Percentiles rank a stretch among this genome's conserved stretches.
These are phyloP conservation scores for Candida gigantensis DNA, from an alignment of 1,139 yeast species.

Conservation along the genomic window DNA sequence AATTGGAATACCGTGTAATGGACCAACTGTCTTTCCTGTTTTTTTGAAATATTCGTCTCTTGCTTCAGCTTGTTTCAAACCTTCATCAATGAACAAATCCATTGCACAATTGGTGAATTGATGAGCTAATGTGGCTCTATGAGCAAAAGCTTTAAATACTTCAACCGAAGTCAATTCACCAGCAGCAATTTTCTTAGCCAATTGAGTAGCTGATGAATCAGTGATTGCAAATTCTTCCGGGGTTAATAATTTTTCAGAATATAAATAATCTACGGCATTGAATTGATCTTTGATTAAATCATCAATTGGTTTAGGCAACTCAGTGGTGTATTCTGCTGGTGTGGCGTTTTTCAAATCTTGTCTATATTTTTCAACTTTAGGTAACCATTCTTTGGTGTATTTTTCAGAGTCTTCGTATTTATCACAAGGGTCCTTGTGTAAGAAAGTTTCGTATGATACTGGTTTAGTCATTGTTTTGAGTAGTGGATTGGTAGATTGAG, in stretches of 20 bases:
- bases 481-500: background rate
- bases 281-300: conserved; percentile 42
- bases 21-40: conserved; percentile 30
- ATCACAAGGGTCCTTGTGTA: conserved; percentile 19
- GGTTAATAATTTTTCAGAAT: conserved; percentile 42
- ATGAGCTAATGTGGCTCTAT: conserved; percentile 49
- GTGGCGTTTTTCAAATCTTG: conserved; percentile 40
- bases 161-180: conserved; percentile 42
- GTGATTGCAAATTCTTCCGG: conserved; percentile 49
- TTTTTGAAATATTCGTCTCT: conserved; percentile 28
- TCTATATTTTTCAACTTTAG: conserved; percentile 52
- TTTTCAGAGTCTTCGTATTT: conserved; percentile 38
- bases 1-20: conserved; percentile 42
- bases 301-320: conserved; percentile 42
- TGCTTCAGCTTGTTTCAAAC: conserved; percentile 27
- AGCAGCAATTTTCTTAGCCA: conserved; percentile 36
- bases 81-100: conserved; percentile 39
- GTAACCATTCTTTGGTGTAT: conserved; percentile 38
- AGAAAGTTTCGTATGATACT: conserved; percentile 14
- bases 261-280: conserved; percentile 46
- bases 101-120: conserved; percentile 42
- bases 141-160: conserved; percentile 51
- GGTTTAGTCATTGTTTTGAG: conserved; percentile 8
- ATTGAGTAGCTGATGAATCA: conserved; percentile 38
- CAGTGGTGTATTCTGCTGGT: conserved; percentile 42